Percentiles rank a stretch among this genome's conserved stretches.
Evolutionary conservation across 192 early-diverging fungal species (phyloP).

Genomic region (Funneliformis geosporum): DNA sequence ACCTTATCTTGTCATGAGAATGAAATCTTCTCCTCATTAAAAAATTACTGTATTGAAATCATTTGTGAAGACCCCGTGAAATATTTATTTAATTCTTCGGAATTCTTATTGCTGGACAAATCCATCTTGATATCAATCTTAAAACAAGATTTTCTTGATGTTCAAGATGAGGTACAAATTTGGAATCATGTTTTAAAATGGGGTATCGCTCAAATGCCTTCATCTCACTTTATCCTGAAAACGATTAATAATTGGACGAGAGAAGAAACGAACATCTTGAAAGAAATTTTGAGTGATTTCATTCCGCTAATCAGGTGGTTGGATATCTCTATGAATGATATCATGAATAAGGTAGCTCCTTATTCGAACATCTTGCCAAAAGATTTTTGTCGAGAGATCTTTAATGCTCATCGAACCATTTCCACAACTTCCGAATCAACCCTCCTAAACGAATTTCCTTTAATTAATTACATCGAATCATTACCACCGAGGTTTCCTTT

Average conservation of each 20-base stretch:
- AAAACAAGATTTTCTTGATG: background rate
- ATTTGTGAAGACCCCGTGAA: background rate
- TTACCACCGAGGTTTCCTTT: background rate
- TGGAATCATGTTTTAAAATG: slow-evolving; percentile 10
- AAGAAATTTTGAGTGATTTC: background rate
- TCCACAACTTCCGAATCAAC: background rate
- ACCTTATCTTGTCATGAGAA: background rate
- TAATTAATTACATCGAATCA: background rate
- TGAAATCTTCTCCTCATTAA: background rate
- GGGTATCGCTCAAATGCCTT: slow-evolving; percentile 5
- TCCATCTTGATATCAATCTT: background rate
- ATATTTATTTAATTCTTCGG: background rate
- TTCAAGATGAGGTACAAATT: background rate
- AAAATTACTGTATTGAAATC: background rate
- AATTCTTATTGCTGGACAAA: background rate
- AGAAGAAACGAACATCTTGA: background rate
- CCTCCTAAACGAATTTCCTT: background rate
- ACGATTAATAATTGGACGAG: background rate
- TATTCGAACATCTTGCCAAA: background rate
- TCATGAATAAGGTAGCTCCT: background rate
- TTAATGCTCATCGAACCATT: background rate
- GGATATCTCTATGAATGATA: background rate
- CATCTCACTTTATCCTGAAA: background rate
- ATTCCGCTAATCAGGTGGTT: slow-evolving; percentile 2
- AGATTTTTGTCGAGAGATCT: background rate